Conservation (phyloP, 2,329 filamentous ascomycete genomes). For the Acarospora socialis region DNA sequence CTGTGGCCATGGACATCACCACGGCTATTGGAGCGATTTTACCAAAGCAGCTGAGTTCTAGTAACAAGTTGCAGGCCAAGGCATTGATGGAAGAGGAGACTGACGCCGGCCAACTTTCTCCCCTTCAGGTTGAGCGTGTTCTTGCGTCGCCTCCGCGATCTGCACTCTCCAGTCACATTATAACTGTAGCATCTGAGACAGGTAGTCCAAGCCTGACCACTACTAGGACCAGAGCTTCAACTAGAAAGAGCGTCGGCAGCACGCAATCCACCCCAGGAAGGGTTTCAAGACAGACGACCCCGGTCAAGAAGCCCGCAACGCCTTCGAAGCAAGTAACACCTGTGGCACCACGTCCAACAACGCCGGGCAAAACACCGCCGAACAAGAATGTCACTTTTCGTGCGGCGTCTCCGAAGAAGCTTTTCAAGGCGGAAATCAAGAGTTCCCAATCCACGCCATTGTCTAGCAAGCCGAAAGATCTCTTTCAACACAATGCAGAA, state of each 20-base stretch:
- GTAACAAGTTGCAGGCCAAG: slow-evolving; percentile 36
- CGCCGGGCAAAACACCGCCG: slow-evolving; percentile 36
- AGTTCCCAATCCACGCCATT: slow-evolving; percentile 20
- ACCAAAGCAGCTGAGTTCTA: slow-evolving; percentile 24
- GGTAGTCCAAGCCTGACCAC: slow-evolving; percentile 43
- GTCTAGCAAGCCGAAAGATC: slow-evolving; percentile 23
- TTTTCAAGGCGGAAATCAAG: slow-evolving; percentile 30
- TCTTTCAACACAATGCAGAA: slow-evolving; percentile 41
- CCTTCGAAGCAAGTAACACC: slow-evolving; percentile 32
- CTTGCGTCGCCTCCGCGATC: too few species aligned
- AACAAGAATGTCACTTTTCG: slow-evolving; percentile 32
- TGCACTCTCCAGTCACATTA: slow-evolving; percentile 21
- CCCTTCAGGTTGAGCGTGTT: too few species aligned
- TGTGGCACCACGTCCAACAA: slow-evolving; percentile 29
- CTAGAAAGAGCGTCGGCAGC: slow-evolving; percentile 33
- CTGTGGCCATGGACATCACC: slow-evolving; percentile 55
- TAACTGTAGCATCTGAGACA: slow-evolving; percentile 31
- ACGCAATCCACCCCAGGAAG: slow-evolving; percentile 28
- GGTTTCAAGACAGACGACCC: slow-evolving; percentile 21
- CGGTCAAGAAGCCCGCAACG: slow-evolving; percentile 25
- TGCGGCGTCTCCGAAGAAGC: slow-evolving; percentile 36
- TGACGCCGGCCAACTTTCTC: slow-evolving; percentile 32
- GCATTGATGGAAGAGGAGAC: slow-evolving; percentile 46
- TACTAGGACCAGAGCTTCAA: slow-evolving; percentile 33
- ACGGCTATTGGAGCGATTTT: slow-evolving; percentile 50